Evolutionary conservation across 306 rosid species (phyloP).

Genomic region (Prunus davidiana): DNA sequence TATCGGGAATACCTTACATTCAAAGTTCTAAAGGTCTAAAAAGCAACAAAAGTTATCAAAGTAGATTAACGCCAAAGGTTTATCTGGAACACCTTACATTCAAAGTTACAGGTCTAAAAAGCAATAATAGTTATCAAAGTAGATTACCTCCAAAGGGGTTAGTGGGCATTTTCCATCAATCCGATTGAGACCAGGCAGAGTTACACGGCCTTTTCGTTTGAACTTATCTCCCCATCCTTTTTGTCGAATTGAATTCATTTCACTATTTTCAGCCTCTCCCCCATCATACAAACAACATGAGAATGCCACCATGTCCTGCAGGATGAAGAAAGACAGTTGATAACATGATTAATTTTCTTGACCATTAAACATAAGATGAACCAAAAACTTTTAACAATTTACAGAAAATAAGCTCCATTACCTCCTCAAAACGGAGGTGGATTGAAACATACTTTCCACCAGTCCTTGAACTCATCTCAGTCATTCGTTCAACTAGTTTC

Average conservation of each 20-base stretch:
- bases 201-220: constrained; percentile 61
- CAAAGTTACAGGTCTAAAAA: constrained; percentile 4
- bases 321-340: constrained; percentile 15
- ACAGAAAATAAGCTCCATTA: constrained; percentile 32
- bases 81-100: not conserved
- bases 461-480: constrained; percentile 65
- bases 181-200: constrained; percentile 70
- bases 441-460: constrained; percentile 74
- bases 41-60: no score
- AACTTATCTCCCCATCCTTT: constrained; percentile 88
- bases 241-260: constrained; percentile 79
- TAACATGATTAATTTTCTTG: not conserved
- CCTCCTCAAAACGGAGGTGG: constrained; percentile 99
- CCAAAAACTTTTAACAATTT: constrained; percentile 7
- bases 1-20: no score
- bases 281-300: constrained; percentile 94
- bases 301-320: constrained; percentile 97
- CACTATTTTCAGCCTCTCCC: constrained; percentile 65
- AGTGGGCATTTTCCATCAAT: constrained; percentile 90
- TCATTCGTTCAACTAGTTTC: constrained; percentile 68
- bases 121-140: constrained; percentile 15
- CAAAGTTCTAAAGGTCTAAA: no score
- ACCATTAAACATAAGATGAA: not conserved
- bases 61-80: not conserved
- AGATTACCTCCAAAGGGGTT: constrained; percentile 80